Conservation (phyloP, 768 basidiomycete genomes). For the Psilocybe subaeruginosa region DNA sequence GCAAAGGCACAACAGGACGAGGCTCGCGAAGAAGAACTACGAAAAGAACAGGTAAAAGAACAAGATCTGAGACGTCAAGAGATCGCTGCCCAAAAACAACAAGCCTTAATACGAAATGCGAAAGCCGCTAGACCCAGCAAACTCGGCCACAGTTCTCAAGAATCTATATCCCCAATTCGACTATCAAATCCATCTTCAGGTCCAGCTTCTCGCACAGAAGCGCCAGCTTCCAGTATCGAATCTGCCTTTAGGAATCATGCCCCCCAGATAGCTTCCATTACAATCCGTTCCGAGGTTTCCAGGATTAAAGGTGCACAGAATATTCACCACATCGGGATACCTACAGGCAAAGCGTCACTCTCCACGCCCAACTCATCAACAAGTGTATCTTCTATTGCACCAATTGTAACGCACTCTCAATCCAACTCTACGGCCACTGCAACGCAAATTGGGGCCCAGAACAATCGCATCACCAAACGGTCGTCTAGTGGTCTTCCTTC, state of each 20-base stretch:
- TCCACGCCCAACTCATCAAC: too few relatives aligned
- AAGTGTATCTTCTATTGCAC: too few relatives aligned
- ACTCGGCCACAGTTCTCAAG: not conserved
- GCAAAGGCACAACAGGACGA: not conserved
- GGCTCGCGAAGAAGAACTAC: constrained; percentile 1
- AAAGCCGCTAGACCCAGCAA: not conserved
- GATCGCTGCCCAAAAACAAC: not conserved
- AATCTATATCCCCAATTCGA: not conserved
- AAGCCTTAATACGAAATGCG: not conserved
- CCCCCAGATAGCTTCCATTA: too few relatives aligned
- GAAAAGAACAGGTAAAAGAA: not conserved
- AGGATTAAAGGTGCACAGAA: too few relatives aligned
- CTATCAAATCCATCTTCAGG: too few relatives aligned
- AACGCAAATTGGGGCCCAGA: not conserved
- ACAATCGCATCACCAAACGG: not conserved
- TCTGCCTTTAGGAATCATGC: too few relatives aligned
- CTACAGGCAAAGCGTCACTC: too few relatives aligned
- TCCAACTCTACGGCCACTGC: not conserved
- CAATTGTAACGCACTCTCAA: not conserved
- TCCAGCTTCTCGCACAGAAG: too few relatives aligned
- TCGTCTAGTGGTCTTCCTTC: not conserved
- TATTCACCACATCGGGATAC: too few relatives aligned
- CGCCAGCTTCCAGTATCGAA: too few relatives aligned
- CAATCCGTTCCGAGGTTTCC: too few relatives aligned
- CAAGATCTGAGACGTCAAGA: not conserved